Evolutionary conservation across 495 filamentous ascomycete genomes (phyloP).

Genomic region (Penicillium cosmopolitanum): DNA sequence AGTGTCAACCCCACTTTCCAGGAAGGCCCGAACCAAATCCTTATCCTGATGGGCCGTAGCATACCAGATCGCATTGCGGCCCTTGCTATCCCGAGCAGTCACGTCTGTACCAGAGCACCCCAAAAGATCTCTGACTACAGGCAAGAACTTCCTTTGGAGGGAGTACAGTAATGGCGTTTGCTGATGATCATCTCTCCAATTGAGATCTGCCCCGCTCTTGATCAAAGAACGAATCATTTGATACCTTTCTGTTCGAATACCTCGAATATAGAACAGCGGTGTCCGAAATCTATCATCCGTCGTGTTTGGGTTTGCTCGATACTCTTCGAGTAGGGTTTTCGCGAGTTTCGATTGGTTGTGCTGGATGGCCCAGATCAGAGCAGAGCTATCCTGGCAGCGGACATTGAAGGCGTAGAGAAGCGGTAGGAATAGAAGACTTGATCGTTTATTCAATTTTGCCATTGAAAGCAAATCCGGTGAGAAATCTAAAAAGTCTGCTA

Average conservation of each 20-base stretch:
- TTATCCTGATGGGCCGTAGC: not conserved
- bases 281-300: not conserved
- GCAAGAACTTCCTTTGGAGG: too few species aligned
- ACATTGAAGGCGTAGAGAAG: not conserved
- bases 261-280: not conserved
- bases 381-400: not conserved
- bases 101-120: not conserved
- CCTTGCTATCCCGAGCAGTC: not conserved
- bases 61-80: not conserved
- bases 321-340: not conserved
- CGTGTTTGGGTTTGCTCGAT: not conserved
- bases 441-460: not conserved
- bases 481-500: not conserved
- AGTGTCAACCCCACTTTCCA: not conserved
- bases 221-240: not conserved
- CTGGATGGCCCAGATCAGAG: not conserved
- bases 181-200: not conserved
- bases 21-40: not conserved
- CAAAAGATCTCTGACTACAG: too few species aligned
- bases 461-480: not conserved
- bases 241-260: not conserved
- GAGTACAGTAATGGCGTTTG: not conserved
- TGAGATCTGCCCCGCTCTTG: not conserved
- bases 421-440: not conserved
- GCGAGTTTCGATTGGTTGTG: not conserved